A percentile compares a stretch with the other conserved stretches of the same genome.
Evolutionary conservation across 352 stramenopile species (phyloP).

Genomic region (Globisporangium paroecandrum): DNA sequence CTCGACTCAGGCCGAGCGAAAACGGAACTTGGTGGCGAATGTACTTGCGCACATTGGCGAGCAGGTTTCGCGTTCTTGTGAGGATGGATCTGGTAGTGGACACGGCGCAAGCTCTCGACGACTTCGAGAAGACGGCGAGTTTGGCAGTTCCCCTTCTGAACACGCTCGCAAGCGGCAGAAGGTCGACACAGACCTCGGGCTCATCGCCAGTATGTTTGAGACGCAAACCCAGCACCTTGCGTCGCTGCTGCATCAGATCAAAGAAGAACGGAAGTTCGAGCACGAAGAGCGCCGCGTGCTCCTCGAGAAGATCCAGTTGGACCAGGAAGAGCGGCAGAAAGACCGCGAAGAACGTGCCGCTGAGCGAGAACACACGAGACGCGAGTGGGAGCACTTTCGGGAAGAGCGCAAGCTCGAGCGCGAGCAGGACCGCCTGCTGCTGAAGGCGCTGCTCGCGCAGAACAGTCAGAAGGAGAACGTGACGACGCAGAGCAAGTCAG

Average conservation of each 20-base stretch:
- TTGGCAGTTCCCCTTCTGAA: not conserved
- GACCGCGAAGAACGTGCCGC: conserved; percentile 11
- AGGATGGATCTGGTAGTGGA: not conserved
- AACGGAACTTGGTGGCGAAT: conserved; percentile 13
- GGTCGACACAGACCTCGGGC: not conserved
- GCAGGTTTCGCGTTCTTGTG: not conserved
- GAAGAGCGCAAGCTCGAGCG: conserved; percentile 14
- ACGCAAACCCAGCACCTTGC: conserved; percentile 15
- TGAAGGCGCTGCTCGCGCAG: conserved; percentile 9
- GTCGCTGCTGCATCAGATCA: conserved; percentile 13
- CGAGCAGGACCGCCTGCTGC: conserved; percentile 9
- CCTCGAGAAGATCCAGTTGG: conserved; percentile 9
- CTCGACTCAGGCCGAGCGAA: conserved; percentile 8
- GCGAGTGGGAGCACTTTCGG: conserved; percentile 10
- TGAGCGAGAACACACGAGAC: conserved; percentile 7
- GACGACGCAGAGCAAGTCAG: not conserved
- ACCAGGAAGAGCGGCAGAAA: conserved; percentile 13
- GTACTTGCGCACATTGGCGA: conserved; percentile 14
- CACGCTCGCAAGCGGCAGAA: conserved; percentile 1
- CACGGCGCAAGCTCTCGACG: not conserved
- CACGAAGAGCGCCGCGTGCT: conserved; percentile 11
- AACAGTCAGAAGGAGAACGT: conserved; percentile 3
- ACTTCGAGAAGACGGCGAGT: not conserved
- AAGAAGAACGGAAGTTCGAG: conserved; percentile 12
- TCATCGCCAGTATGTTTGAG: conserved; percentile 14